These are phyloP conservation scores for Neurospora hispaniola DNA, from an alignment of 495 filamentous ascomycete species.

Conservation along the genomic window DNA sequence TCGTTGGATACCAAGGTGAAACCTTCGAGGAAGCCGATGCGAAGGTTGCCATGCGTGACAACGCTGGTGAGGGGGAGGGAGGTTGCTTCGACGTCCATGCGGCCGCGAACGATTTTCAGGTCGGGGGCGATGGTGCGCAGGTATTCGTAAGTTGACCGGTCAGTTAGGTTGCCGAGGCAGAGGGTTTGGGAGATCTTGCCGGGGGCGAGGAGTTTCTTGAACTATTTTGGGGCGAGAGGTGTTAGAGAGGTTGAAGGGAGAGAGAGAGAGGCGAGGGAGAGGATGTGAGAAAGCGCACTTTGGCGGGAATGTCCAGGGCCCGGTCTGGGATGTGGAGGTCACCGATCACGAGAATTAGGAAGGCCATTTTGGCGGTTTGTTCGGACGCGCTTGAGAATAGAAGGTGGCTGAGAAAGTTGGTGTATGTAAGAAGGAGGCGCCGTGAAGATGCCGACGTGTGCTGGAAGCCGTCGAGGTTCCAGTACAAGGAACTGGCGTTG, in stretches of 20 bases:
- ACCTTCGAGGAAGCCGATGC: conserved; percentile 94
- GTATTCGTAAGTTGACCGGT: conserved; percentile 89
- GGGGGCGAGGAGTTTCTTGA: conserved; percentile 94
- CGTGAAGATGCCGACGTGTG: background rate
- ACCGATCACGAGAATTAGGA: conserved; percentile 74
- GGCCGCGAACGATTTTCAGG: conserved; percentile 88
- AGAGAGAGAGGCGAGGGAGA: background rate
- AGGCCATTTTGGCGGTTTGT: conserved; percentile 28
- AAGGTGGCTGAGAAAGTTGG: background rate
- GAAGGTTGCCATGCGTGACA: conserved; percentile 83
- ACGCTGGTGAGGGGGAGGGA: conserved; percentile 87
- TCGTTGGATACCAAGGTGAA: conserved; percentile 92
- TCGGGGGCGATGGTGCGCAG: conserved; percentile 85
- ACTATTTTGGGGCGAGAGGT: conserved; percentile 39
- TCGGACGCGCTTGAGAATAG: background rate
- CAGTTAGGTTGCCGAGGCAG: conserved; percentile 93
- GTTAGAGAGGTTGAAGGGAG: background rate
- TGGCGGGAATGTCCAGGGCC: conserved; percentile 78
- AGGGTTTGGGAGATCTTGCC: conserved; percentile 97
- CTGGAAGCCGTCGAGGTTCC: background rate
- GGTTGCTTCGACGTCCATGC: conserved; percentile 86
- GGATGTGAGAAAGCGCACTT: conserved; percentile 41
- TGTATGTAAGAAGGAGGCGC: background rate
- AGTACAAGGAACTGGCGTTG: background rate
- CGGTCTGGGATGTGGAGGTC: conserved; percentile 97